These are phyloP conservation scores for Claviceps sp. DNA, from an alignment of 2,329 filamentous ascomycete genomes.

Conservation along the genomic window DNA sequence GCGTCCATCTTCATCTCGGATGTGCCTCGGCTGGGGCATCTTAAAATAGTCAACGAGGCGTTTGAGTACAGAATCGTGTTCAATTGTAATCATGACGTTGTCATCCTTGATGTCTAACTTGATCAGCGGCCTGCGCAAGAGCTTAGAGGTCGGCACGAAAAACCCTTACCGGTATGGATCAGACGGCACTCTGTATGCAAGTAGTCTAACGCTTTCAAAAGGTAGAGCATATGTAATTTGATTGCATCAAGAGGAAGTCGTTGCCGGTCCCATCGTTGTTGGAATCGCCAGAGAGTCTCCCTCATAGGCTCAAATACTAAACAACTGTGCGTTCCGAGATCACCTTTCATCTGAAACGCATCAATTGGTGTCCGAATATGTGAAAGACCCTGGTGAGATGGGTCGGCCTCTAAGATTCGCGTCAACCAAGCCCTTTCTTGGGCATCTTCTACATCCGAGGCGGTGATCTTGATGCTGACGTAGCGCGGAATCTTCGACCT, in stretches of 20 bases:
- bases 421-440: constrained; percentile 6
- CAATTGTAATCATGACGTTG: constrained; percentile 12
- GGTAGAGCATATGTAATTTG: constrained; percentile 9
- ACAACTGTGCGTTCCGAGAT: constrained; percentile 10
- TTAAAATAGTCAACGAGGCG: constrained; percentile 4
- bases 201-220: constrained; percentile 4
- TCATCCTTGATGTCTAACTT: constrained; percentile 6
- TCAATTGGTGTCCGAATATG: constrained; percentile 8
- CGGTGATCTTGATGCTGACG: no score
- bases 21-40: constrained; percentile 4
- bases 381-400: constrained; percentile 7
- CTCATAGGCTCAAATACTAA: constrained; percentile 13
- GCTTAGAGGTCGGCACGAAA: not conserved
- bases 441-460: constrained; percentile 5
- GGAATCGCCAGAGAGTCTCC: constrained; percentile 10
- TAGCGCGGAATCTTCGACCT: no score
- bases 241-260: constrained; percentile 7
- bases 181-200: constrained; percentile 1
- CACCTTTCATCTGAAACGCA: constrained; percentile 8
- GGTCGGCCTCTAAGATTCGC: constrained; percentile 8
- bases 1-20: constrained; percentile 6
- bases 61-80: constrained; percentile 7
- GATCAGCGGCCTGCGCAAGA: constrained; percentile 7
- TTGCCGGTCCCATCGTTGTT: constrained; percentile 5
- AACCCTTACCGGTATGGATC: constrained; percentile 11